Evolutionary conservation across 1,284 basidiomycete genomes (phyloP).

Genomic region (Austropuccinia psidii): DNA sequence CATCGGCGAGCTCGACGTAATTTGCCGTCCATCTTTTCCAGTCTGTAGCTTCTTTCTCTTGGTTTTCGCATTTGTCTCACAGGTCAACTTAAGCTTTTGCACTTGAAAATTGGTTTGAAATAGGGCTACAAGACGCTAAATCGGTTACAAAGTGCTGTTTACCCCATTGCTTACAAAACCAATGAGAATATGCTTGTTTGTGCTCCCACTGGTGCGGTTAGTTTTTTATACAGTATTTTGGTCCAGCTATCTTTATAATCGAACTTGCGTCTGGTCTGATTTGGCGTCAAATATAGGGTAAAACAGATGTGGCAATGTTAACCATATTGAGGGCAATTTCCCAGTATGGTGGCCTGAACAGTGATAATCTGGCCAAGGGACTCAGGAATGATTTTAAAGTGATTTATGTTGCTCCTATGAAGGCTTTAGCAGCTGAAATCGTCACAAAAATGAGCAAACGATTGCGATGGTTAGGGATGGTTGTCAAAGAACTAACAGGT

Average conservation of each 20-base stretch:
- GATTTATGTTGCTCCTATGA: slow-evolving; percentile 99
- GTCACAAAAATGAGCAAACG: slow-evolving; percentile 85
- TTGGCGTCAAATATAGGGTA: slow-evolving; percentile 54
- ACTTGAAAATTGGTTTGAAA: background rate
- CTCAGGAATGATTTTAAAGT: slow-evolving; percentile 65
- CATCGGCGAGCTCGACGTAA: slow-evolving; percentile 44
- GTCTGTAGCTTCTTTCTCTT: slow-evolving; percentile 1
- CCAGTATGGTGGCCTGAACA: slow-evolving; percentile 64
- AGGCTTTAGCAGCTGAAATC: slow-evolving; percentile 92
- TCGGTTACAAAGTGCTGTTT: slow-evolving; percentile 91
- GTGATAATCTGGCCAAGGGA: slow-evolving; percentile 59
- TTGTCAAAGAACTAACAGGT: slow-evolving; percentile 87
- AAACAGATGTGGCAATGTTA: slow-evolving; percentile 98
- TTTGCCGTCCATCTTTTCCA: slow-evolving; percentile 46
- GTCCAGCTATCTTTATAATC: background rate
- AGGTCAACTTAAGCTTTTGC: background rate
- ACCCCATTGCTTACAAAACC: slow-evolving; percentile 80
- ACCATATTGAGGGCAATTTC: slow-evolving; percentile 79
- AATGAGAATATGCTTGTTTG: slow-evolving; percentile 97
- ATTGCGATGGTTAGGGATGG: slow-evolving; percentile 78
- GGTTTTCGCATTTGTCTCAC: background rate
- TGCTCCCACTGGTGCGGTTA: slow-evolving; percentile 97
- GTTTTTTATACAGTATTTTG: background rate
- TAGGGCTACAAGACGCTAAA: slow-evolving; percentile 78
- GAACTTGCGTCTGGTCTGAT: background rate